These are phyloP conservation scores for Stylonectria norvegica DNA, from an alignment of 2,329 filamentous ascomycete species.

Conservation along the genomic window DNA sequence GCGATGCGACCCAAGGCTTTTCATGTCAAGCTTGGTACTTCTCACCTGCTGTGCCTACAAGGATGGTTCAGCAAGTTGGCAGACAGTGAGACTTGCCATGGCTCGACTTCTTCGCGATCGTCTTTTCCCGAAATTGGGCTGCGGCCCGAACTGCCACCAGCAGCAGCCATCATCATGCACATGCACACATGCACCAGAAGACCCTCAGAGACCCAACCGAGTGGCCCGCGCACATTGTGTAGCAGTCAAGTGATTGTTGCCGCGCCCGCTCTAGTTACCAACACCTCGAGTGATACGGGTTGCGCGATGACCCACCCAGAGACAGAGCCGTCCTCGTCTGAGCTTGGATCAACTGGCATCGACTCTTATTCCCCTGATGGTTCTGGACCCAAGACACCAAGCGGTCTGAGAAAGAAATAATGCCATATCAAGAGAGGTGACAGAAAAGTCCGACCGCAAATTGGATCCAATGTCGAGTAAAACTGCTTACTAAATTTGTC, in stretches of 20 bases:
- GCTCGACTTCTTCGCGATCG: not conserved
- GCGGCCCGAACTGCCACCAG: slow-evolving; percentile 9
- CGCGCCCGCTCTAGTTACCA: slow-evolving; percentile 13
- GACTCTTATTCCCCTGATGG: too few species aligned
- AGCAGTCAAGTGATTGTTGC: slow-evolving; percentile 31
- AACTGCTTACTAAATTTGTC: too few species aligned
- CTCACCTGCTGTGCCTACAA: not conserved
- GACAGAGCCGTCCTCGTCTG: too few species aligned
- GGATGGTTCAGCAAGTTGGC: too few species aligned
- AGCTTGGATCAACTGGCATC: too few species aligned
- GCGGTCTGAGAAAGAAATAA: too few species aligned
- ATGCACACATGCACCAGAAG: slow-evolving; percentile 9
- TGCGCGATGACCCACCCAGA: too few species aligned
- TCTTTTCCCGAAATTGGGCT: not conserved
- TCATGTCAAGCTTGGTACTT: not conserved
- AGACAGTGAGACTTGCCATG: not conserved
- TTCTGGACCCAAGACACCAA: too few species aligned
- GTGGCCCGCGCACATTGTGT: slow-evolving; percentile 27
- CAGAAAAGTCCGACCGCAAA: too few species aligned
- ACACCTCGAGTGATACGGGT: slow-evolving; percentile 20
- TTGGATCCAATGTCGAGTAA: too few species aligned
- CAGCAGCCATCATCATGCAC: slow-evolving; percentile 16
- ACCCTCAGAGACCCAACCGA: slow-evolving; percentile 18
- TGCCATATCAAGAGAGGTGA: too few species aligned
- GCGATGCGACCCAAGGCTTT: slow-evolving; percentile 17